Percentiles rank a stretch among this genome's conserved stretches.
Conservation (phyloP, 2,329 filamentous ascomycete genomes). For the Blumeriella jaapii region DNA sequence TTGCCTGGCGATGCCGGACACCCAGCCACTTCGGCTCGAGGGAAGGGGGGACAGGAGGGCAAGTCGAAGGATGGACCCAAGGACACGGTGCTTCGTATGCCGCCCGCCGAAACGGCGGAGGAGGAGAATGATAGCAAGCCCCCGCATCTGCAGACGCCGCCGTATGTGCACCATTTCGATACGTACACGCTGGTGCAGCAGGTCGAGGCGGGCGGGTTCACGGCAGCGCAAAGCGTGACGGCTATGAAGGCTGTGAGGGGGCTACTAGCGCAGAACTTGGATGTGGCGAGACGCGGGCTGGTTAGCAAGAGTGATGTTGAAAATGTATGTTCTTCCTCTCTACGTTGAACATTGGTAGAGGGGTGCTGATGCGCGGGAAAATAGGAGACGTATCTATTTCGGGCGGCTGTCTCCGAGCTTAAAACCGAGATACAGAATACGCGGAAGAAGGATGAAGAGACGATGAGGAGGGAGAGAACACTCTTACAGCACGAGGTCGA, state of each 20-base stretch:
- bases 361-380: conserved; percentile 20
- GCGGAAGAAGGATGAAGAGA: conserved; percentile 65
- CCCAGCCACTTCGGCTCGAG: not conserved
- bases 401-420: conserved; percentile 85
- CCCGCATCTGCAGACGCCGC: conserved; percentile 60
- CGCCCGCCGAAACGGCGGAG: conserved; percentile 30
- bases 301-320: conserved; percentile 89
- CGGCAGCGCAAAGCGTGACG: conserved; percentile 61
- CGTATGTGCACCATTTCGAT: conserved; percentile 93
- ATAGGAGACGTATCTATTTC: conserved; percentile 88
- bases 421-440: conserved; percentile 75
- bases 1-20: conserved; percentile 19
- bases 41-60: conserved; percentile 1
- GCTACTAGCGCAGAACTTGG: conserved; percentile 67
- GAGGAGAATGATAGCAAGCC: conserved; percentile 35
- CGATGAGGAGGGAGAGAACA: conserved; percentile 70
- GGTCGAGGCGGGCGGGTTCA: conserved; percentile 61
- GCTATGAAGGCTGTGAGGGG: conserved; percentile 86
- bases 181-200: conserved; percentile 81
- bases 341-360: too few species aligned
- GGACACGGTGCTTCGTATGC: conserved; percentile 40
- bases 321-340: conserved; percentile 50
- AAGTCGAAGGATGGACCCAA: too few species aligned
- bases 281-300: conserved; percentile 66
- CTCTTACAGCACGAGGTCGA: conserved; percentile 93